These are phyloP conservation scores for Viola odorata DNA, from an alignment of 345 rosid genomes.

Conservation along the genomic window DNA sequence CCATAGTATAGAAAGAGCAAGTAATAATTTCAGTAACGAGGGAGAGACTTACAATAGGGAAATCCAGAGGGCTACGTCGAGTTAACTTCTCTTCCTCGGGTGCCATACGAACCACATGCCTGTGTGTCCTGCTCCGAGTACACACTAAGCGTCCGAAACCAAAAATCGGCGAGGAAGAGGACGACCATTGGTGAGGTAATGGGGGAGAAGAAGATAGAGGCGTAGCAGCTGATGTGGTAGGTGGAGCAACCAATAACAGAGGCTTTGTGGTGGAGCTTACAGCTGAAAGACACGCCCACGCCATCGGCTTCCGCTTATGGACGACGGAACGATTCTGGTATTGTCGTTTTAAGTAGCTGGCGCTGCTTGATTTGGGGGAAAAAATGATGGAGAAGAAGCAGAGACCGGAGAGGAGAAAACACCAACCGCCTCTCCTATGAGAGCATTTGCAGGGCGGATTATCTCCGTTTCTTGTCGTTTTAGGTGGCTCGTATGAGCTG, in stretches of 20 bases:
- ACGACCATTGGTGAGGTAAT: background rate
- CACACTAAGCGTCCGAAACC: constrained; percentile 7
- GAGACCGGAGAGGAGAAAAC: too few species aligned
- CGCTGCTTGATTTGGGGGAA: too few species aligned
- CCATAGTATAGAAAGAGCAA: background rate
- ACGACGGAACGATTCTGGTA: too few species aligned
- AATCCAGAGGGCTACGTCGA: constrained; percentile 65
- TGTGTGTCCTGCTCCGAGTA: constrained; percentile 16
- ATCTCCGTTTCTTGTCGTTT: too few species aligned
- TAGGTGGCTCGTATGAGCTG: too few species aligned
- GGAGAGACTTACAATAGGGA: constrained; percentile 45
- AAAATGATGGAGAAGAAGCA: too few species aligned
- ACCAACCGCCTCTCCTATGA: too few species aligned
- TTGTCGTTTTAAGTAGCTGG: too few species aligned
- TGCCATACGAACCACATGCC: constrained; percentile 57
- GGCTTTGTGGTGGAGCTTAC: constrained; percentile 17
- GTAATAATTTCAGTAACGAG: background rate
- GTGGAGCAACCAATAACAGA: background rate
- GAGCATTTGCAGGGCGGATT: too few species aligned
- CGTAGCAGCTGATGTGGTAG: constrained; percentile 5
- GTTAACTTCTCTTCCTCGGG: constrained; percentile 70
- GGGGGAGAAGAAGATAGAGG: background rate
- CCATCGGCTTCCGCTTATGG: background rate
- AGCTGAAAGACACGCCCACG: constrained; percentile 5
- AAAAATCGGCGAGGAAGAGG: constrained; percentile 8